Evolutionary conservation across 2,329 filamentous ascomycete species (phyloP), one percentile per base, ranked within the genome.

Genomic region (Akanthomyces muscarius): DNA sequence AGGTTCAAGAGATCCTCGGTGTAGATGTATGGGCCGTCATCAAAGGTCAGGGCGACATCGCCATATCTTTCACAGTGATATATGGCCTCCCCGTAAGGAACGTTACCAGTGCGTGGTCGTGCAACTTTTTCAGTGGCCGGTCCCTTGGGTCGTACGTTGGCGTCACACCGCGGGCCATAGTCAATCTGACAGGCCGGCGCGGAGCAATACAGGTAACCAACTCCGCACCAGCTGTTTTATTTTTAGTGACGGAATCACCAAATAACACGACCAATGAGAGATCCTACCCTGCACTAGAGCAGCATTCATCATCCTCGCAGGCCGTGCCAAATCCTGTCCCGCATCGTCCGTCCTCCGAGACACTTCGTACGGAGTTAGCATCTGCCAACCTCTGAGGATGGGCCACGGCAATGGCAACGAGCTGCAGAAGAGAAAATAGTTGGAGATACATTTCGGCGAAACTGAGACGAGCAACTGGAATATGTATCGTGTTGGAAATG

Each of bases 101-200:
- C 76, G 5, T 66, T 73, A 16, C 87, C 86, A 2, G 84, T 65
- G 52, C 82, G 78, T 2, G 83, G 77, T 10, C 87, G 80, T 23
- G 78, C 70, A 52, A 87, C 72, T 1, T 73, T 75, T 3, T 79
- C 78, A 0, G 86, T 89, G 64, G 85, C 82, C 10, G 77, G 75
- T 1, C 86, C 86, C 0, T 65, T 63, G 3, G 66, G 80, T 64
- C 57, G 84, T 79, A 68, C 77, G 67, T 88, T 87, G 60, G 81
- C 85, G 66, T 88, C 85, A 66, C 86, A 89, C 4, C 74, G 80
- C 23, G 85, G 78, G n/a, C 84, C 84, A 66, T 84, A 87, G 66
- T 81, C 74, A 68, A 87, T 83, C 70, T 85, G 80, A 69, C 86
- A 89, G 60, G 86, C 81, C 2, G 86, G 86, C 23, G 85, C 81